Percentiles rank a stretch among this genome's conserved stretches.
phyloP scores from a whole-genome alignment of 306 rosid species.

The Vicia faba region DNA sequence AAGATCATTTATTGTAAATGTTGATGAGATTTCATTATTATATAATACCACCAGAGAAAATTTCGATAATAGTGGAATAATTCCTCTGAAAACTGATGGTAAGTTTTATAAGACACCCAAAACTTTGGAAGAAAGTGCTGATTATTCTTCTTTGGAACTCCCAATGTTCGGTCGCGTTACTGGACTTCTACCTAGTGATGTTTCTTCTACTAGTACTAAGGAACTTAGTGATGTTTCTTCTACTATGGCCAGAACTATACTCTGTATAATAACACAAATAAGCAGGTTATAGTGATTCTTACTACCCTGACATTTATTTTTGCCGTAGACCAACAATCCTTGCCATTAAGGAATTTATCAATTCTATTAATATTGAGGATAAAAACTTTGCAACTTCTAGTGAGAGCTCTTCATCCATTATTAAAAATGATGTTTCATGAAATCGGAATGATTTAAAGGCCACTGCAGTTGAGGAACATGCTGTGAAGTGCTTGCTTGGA shows the following conservation, averaged over 20 bases:
- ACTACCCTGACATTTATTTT: conserved; percentile 85
- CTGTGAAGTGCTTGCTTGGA: conserved; percentile 88
- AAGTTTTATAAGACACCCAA: conserved; percentile 88
- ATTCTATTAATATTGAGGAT: conserved; percentile 74
- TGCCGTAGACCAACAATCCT: conserved; percentile 89
- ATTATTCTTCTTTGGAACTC: conserved; percentile 42
- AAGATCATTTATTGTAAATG: conserved; percentile 69
- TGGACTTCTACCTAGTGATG: conserved; percentile 77
- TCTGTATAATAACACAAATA: conserved; percentile 66
- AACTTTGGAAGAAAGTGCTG: conserved; percentile 63
- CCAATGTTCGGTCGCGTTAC: conserved; percentile 69
- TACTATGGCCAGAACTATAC: conserved; percentile 74
- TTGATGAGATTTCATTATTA: conserved; percentile 52
- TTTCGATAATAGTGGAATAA: conserved; percentile 44
- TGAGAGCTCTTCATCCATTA: conserved; percentile 54
- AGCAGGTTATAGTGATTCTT: conserved; percentile 79
- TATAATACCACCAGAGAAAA: conserved; percentile 42
- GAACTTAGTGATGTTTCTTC: conserved; percentile 55
- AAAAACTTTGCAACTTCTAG: conserved; percentile 50
- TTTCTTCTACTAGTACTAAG: conserved; percentile 41
- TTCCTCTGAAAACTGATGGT: conserved; percentile 66
- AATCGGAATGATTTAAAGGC: conserved; percentile 53
- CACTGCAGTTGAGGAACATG: conserved; percentile 49
- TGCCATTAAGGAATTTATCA: conserved; percentile 84
- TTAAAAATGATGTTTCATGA: conserved; percentile 45